Conservation (phyloP, 176 grass and related monocot genomes). For the Carex scoparia region DNA sequence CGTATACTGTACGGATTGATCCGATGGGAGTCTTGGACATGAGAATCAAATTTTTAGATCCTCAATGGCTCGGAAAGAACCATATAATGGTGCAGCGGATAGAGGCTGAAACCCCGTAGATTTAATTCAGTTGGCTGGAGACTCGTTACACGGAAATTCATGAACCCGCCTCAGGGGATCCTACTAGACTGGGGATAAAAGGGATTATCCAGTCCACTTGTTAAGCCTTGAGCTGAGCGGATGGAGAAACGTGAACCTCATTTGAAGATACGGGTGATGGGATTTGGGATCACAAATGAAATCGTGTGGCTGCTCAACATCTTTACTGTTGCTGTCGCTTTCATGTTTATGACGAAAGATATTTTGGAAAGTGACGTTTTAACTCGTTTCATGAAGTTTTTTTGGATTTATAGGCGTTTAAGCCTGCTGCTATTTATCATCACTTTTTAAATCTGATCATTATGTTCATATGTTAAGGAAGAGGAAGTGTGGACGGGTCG, state of each 20-base stretch:
- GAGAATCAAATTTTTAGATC: neutral
- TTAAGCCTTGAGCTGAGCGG: neutral
- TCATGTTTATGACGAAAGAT: neutral
- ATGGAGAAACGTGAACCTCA: constrained; percentile 20
- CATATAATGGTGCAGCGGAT: neutral
- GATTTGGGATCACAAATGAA: constrained; percentile 16
- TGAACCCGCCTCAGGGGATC: neutral
- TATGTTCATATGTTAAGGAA: no score
- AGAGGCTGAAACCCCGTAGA: neutral
- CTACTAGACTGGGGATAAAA: neutral
- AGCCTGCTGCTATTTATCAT: no score
- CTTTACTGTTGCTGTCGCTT: neutral
- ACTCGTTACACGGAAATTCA: neutral
- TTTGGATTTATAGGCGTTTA: neutral
- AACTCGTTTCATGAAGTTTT: neutral
- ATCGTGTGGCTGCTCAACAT: neutral
- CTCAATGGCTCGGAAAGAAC: neutral
- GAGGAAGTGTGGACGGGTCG: no score
- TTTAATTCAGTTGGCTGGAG: neutral
- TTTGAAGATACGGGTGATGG: constrained; percentile 19
- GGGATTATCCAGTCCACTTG: constrained; percentile 3
- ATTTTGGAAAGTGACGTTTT: neutral
- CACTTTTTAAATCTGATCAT: no score
- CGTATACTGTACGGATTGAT: neutral
- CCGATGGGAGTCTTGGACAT: neutral